Evolutionary conservation across 805 yeast genomes (phyloP).

Genomic region (Torulaspora microellipsoides): DNA sequence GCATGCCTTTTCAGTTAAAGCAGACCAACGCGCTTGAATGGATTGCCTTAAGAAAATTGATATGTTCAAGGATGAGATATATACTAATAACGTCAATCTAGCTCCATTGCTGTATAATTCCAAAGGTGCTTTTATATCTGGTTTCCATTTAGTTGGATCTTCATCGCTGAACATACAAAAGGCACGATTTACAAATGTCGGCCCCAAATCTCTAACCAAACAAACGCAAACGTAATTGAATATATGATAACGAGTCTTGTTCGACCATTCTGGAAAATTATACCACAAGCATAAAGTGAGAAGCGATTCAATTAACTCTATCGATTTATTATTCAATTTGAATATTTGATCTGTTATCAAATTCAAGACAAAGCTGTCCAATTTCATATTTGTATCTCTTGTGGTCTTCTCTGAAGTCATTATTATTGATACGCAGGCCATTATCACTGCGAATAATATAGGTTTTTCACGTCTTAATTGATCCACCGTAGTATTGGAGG

Average conservation of each 20-base stretch:
- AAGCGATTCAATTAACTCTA: slow-evolving; percentile 61
- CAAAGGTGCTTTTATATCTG: slow-evolving; percentile 22
- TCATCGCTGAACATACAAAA: slow-evolving; percentile 30
- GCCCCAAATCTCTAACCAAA: slow-evolving; percentile 71
- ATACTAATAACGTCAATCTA: slow-evolving; percentile 44
- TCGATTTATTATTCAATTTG: slow-evolving; percentile 63
- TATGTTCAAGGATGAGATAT: slow-evolving; percentile 57
- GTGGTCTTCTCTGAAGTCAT: slow-evolving; percentile 32
- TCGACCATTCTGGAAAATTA: slow-evolving; percentile 76
- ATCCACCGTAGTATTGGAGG: slow-evolving; percentile 41
- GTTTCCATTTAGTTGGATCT: slow-evolving; percentile 12
- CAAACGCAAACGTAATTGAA: slow-evolving; percentile 60
- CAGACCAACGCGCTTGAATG: slow-evolving; percentile 56
- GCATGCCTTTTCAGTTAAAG: slow-evolving; percentile 22
- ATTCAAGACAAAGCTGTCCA: slow-evolving; percentile 52
- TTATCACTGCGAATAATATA: slow-evolving; percentile 55
- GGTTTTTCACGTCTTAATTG: slow-evolving; percentile 52
- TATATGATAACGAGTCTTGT: slow-evolving; percentile 71
- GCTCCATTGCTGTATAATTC: slow-evolving; percentile 23
- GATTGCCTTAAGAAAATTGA: slow-evolving; percentile 63
- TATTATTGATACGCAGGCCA: slow-evolving; percentile 54
- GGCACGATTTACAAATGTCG: slow-evolving; percentile 47
- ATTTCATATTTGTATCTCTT: slow-evolving; percentile 40
- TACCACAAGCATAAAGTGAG: slow-evolving; percentile 71
- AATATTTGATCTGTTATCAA: slow-evolving; percentile 55